Evolutionary conservation across 2,329 filamentous ascomycete genomes (phyloP).

Genomic region (Aspergillus udagawae): DNA sequence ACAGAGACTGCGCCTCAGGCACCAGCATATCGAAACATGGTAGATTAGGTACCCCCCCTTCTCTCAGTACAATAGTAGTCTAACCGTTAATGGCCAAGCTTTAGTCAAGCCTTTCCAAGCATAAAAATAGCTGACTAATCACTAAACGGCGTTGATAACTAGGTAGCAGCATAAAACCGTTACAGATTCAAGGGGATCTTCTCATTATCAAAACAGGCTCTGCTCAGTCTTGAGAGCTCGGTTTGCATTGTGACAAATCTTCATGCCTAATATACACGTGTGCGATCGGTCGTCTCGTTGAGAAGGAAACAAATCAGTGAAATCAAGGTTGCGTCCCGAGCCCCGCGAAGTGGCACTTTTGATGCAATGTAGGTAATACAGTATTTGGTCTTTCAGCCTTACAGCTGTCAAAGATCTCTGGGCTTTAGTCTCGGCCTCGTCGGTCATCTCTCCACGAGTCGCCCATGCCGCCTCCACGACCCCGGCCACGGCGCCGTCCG

Average conservation of each 20-base stretch:
- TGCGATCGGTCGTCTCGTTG: neutral
- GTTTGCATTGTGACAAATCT: neutral
- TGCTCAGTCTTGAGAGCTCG: neutral
- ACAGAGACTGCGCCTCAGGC: neutral
- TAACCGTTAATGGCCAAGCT: slow-evolving; percentile 10
- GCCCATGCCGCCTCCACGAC: slow-evolving; percentile 26
- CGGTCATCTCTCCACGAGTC: slow-evolving; percentile 16
- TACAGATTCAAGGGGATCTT: neutral
- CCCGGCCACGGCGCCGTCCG: slow-evolving; percentile 29
- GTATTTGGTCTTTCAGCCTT: neutral
- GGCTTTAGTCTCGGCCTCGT: slow-evolving; percentile 6
- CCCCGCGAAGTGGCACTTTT: neutral
- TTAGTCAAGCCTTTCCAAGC: slow-evolving; percentile 10
- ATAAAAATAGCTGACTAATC: neutral
- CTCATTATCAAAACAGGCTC: neutral
- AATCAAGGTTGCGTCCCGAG: neutral
- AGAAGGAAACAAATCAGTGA: neutral
- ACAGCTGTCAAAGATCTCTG: neutral
- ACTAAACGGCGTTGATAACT: neutral
- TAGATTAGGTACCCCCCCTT: too few relatives aligned
- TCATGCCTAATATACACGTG: neutral
- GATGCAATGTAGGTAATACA: neutral
- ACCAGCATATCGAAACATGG: neutral
- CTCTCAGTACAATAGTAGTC: neutral
- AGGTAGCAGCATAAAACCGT: neutral